Base-by-base conservation (phyloP, 805 yeast genomes). In the Metschnikowia peoriensis region DNA sequence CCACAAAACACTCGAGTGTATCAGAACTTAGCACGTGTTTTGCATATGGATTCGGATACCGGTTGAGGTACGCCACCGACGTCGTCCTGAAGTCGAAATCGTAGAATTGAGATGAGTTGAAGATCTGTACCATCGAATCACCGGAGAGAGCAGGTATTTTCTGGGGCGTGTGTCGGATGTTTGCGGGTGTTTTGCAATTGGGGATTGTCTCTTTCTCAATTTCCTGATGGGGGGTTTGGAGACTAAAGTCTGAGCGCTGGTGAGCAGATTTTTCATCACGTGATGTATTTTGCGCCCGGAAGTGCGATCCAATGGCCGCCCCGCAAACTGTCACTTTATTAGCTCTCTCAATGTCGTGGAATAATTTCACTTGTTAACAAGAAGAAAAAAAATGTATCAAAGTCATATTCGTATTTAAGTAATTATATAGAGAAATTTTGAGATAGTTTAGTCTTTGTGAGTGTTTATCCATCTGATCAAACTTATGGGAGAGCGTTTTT, bases 11-110 rank as follows among this genome's bases (percentile, higher is more conserved):
- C 35, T 83, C 83, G 14, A 92, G 65, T 1, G 96, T 88, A 66
- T 92, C 98, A 28, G 83, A 84, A 7, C 96, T 86, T 37, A 85
- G 73, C 11, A 93, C 97, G 71, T 93, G 97, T 9, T 82, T 73
- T 15, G 97, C 85, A 66, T 78, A 91, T 2, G 98, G 98, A 66
- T 85, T 85, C 12, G 86, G 86, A 56, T 73, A 74, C 52, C 77
- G 55, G 58, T 73, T 74, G 70, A 89, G 85, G 65, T 86, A 85
- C 0, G 96, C 96, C 45, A 85, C 72, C 1, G 90, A 78, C 3
- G 88, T 89, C 0, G 93, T 86, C 46, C 77, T 76, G 62, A 91
- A 91, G 59, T 84, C 85, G 66, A 81, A 81, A 48, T 77, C 71
- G 65, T 77, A 88, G n/a, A 73, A 65, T 64, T 83, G 87, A n/a